These are phyloP conservation scores for Paulownia fortunei DNA, from an alignment of 257 asterid genomes.

Conservation along the genomic window DNA sequence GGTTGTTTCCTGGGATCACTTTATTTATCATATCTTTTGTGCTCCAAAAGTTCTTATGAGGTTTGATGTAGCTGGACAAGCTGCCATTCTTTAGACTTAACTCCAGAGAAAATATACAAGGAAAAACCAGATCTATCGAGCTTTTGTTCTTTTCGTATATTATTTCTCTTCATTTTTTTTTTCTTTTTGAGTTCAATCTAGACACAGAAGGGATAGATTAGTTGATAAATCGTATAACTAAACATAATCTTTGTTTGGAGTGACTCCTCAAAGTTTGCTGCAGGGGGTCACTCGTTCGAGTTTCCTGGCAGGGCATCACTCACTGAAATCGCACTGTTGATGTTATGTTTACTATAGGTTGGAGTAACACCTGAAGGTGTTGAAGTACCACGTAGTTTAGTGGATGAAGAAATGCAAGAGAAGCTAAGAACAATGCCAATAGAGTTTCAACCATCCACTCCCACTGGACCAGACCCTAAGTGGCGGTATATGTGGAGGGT, in stretches of 20 bases:
- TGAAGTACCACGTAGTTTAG: conserved; percentile 96
- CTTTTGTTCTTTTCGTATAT: not conserved
- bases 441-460: conserved; percentile 69
- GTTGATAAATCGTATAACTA: conserved; percentile 17
- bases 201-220: conserved; percentile 3
- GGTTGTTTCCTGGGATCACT: not conserved
- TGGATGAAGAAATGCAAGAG: conserved; percentile 87
- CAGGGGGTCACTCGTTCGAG: conserved; percentile 8
- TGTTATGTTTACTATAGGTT: conserved; percentile 59
- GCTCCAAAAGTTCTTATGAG: not conserved
- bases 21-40: not conserved
- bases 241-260: not conserved
- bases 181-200: conserved; percentile 7
- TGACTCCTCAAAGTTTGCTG: conserved; percentile 13
- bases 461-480: conserved; percentile 93
- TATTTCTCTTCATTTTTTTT: not conserved
- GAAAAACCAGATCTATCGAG: not conserved
- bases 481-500: conserved; percentile 99
- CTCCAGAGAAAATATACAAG: not conserved
- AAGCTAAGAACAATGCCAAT: conserved; percentile 72
- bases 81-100: not conserved
- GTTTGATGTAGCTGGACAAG: not conserved
- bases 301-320: conserved; percentile 19
- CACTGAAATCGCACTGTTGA: not conserved
- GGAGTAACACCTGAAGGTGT: conserved; percentile 99